phyloP scores from a whole-genome alignment of 139 green algal genomes.

The Klebsormidium nitens region DNA sequence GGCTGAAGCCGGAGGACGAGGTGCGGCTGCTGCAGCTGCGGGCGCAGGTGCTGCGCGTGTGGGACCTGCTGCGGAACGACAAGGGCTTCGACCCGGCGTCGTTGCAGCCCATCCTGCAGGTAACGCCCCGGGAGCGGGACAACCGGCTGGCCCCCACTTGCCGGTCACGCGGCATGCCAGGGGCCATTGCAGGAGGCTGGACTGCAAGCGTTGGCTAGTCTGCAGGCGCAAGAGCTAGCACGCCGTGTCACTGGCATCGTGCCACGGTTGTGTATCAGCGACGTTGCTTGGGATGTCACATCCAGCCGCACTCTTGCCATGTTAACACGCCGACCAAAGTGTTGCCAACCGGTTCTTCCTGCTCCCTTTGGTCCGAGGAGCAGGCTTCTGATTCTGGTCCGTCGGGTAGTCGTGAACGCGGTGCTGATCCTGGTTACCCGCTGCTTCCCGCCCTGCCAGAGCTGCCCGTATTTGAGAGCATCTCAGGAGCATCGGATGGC shows the following conservation, averaged over 20 bases:
- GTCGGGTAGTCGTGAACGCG: neutral
- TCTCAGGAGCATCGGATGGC: neutral
- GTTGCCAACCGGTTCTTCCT: no score
- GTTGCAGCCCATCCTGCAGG: slow-evolving; percentile 15
- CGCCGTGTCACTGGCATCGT: neutral
- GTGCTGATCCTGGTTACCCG: neutral
- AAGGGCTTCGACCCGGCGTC: slow-evolving; percentile 11
- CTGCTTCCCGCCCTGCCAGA: neutral
- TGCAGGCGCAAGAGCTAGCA: neutral
- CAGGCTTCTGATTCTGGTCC: neutral
- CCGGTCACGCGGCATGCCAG: no score
- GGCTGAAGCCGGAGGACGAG: slow-evolving; percentile 1
- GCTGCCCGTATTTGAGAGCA: neutral
- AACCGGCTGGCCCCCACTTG: no score
- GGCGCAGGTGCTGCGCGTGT: slow-evolving; percentile 17
- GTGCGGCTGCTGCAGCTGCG: slow-evolving; percentile 17
- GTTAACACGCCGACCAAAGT: no score
- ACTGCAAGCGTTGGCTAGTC: no score
- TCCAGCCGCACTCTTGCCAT: no score
- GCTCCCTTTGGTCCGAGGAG: no score
- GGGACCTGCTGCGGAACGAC: slow-evolving; percentile 2
- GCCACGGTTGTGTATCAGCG: neutral
- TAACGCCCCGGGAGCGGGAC: neutral
- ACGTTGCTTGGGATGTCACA: neutral
- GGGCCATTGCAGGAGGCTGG: no score